These are phyloP conservation scores for Ceratocystis diversiconidia DNA, from an alignment of 2,329 filamentous ascomycete species.

Conservation along the genomic window DNA sequence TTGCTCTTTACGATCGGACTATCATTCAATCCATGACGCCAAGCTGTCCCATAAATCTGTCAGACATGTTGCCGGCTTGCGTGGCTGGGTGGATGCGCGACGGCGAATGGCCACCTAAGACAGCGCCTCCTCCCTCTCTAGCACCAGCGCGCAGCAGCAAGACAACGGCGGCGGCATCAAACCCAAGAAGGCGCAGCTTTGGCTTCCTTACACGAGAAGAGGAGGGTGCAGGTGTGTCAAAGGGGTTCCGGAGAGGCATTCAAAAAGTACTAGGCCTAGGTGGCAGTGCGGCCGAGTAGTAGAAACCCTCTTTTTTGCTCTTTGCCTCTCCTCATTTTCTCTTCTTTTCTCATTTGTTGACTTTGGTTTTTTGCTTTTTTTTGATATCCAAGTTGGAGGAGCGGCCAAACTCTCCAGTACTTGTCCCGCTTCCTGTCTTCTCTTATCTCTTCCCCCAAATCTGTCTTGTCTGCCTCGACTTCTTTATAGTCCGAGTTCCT, in stretches of 20 bases:
- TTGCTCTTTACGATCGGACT: constrained; percentile 79
- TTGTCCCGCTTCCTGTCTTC: not conserved
- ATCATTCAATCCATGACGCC: constrained; percentile 68
- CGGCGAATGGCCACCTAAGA: constrained; percentile 76
- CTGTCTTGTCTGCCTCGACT: not conserved
- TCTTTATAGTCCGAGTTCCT: not conserved
- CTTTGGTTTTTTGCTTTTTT: not conserved
- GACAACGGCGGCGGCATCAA: constrained; percentile 22
- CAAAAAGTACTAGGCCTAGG: constrained; percentile 26
- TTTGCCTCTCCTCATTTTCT: not conserved
- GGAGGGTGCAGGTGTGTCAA: constrained; percentile 20
- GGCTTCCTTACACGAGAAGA: constrained; percentile 32
- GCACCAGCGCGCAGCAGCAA: constrained; percentile 30
- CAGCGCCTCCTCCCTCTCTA: constrained; percentile 33
- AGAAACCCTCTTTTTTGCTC: not conserved
- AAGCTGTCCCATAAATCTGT: constrained; percentile 74
- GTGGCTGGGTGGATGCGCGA: constrained; percentile 87
- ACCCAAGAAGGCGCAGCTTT: constrained; percentile 33
- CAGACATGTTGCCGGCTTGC: constrained; percentile 64
- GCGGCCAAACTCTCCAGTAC: not conserved
- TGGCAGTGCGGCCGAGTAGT: constrained; percentile 4
- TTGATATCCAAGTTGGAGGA: constrained; percentile 6
- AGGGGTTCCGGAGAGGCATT: constrained; percentile 31
- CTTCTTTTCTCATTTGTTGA: not conserved
- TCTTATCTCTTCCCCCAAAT: not conserved